Evolutionary conservation across 495 filamentous ascomycete species (phyloP).

Genomic region (Penicillium alfredii): DNA sequence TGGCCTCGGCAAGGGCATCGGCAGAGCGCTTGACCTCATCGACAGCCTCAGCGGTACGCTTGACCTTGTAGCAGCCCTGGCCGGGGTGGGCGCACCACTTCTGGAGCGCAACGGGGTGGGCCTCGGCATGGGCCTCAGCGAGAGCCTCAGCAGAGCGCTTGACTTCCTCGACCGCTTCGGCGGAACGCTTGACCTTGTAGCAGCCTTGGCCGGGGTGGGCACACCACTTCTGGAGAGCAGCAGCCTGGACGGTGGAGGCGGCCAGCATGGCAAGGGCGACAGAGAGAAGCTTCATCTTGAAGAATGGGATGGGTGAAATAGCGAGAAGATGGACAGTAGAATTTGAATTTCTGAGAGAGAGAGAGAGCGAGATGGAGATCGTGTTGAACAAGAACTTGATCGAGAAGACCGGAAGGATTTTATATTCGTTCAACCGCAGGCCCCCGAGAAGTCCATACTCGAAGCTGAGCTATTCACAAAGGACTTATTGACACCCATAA

Average conservation of each 20-base stretch:
- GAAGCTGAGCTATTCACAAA: too few species aligned
- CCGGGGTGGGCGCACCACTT: slow-evolving; percentile 38
- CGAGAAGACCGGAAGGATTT: background rate
- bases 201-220: slow-evolving; percentile 28
- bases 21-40: slow-evolving; percentile 33
- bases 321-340: slow-evolving; percentile 2
- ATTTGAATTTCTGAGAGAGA: slow-evolving; percentile 3
- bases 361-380: slow-evolving; percentile 13
- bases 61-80: slow-evolving; percentile 41
- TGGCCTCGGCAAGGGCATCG: slow-evolving; percentile 35
- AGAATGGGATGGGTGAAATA: slow-evolving; percentile 1
- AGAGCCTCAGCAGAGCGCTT: slow-evolving; percentile 49
- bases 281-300: slow-evolving; percentile 46
- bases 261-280: slow-evolving; percentile 34
- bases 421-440: background rate
- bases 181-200: slow-evolving; percentile 28
- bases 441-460: too few species aligned
- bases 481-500: slow-evolving; percentile 3
- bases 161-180: slow-evolving; percentile 29
- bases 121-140: slow-evolving; percentile 38
- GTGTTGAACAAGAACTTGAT: slow-evolving; percentile 5
- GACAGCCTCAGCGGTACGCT: slow-evolving; percentile 40
- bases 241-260: slow-evolving; percentile 32
- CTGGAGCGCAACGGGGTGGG: slow-evolving; percentile 22
- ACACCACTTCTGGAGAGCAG: slow-evolving; percentile 32